Evolutionary conservation across 2,329 filamentous ascomycete species (phyloP).

Genomic region (Tolypocladium nubicola): DNA sequence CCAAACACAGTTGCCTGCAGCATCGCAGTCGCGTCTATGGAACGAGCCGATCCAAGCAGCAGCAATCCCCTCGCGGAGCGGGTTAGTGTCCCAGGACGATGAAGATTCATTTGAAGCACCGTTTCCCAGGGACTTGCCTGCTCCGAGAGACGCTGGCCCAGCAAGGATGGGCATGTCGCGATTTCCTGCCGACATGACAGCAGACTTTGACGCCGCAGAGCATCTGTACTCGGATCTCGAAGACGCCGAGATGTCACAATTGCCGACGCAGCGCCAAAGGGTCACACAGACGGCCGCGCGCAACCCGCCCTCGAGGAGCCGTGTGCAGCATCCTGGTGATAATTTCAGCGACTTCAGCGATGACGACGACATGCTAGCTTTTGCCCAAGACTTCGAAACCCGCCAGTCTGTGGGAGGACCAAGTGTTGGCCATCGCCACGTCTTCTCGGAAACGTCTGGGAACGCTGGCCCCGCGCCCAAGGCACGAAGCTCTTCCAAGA

Average conservation of each 20-base stretch:
- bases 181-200: conserved; percentile 1
- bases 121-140: conserved; percentile 15
- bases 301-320: conserved; percentile 1
- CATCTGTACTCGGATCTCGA: conserved; percentile 20
- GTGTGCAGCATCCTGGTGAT: conserved; percentile 14
- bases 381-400: conserved; percentile 39
- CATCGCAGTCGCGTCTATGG: conserved; percentile 12
- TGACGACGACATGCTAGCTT: conserved; percentile 40
- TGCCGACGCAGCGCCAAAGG: conserved; percentile 4
- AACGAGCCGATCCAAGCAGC: conserved; percentile 10
- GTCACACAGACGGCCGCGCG: conserved; percentile 1
- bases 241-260: conserved; percentile 11
- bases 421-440: conserved; percentile 19
- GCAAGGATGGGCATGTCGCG: not conserved
- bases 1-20: conserved; percentile 36
- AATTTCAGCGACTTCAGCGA: conserved; percentile 38
- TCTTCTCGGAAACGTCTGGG: conserved; percentile 38
- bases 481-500: conserved; percentile 21
- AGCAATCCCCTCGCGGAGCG: conserved; percentile 9
- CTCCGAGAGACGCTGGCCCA: not conserved
- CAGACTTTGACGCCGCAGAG: conserved; percentile 13
- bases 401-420: conserved; percentile 19
- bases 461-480: conserved; percentile 26
- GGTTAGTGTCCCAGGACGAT: conserved; percentile 14
- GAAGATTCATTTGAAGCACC: conserved; percentile 8